Evolutionary conservation across 2,329 filamentous ascomycete species (phyloP).

Genomic region (Chrysoporthe austroafricana): DNA sequence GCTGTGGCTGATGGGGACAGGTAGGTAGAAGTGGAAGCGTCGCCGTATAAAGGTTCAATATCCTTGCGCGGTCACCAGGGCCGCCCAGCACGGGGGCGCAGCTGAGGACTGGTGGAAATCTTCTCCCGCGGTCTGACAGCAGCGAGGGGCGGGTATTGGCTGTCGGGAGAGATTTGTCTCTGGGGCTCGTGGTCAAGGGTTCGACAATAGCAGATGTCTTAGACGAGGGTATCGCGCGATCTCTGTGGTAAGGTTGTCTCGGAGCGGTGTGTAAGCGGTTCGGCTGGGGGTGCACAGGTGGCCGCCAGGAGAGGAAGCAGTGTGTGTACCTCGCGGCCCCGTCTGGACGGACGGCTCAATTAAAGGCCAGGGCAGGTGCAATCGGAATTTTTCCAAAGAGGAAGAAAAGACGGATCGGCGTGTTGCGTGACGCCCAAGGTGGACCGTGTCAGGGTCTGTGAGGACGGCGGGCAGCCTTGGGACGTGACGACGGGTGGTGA

Average conservation of each 20-base stretch:
- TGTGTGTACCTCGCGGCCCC: background rate
- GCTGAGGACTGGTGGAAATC: background rate
- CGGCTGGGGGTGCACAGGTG: constrained; percentile 15
- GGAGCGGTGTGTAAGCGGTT: constrained; percentile 18
- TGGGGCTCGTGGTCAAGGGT: constrained; percentile 22
- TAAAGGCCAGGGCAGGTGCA: background rate
- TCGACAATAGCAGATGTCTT: constrained; percentile 23
- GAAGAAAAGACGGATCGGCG: background rate
- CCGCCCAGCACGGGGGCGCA: constrained; percentile 3
- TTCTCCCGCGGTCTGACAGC: background rate
- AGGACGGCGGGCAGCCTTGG: background rate
- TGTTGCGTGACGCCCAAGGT: background rate
- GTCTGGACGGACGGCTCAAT: background rate
- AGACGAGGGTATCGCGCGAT: constrained; percentile 14
- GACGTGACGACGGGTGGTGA: background rate
- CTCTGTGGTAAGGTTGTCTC: constrained; percentile 22
- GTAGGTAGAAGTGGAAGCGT: constrained; percentile 16
- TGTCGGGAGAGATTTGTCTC: constrained; percentile 20
- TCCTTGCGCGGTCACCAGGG: constrained; percentile 23
- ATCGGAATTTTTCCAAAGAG: background rate
- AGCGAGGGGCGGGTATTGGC: constrained; percentile 16
- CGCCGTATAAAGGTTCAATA: constrained; percentile 25
- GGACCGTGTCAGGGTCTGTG: background rate
- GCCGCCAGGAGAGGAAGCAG: constrained; percentile 6
- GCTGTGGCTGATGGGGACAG: constrained; percentile 20